phyloP scores from a whole-genome alignment of 2,329 filamentous ascomycete genomes.

The Colletotrichum destructivum region DNA sequence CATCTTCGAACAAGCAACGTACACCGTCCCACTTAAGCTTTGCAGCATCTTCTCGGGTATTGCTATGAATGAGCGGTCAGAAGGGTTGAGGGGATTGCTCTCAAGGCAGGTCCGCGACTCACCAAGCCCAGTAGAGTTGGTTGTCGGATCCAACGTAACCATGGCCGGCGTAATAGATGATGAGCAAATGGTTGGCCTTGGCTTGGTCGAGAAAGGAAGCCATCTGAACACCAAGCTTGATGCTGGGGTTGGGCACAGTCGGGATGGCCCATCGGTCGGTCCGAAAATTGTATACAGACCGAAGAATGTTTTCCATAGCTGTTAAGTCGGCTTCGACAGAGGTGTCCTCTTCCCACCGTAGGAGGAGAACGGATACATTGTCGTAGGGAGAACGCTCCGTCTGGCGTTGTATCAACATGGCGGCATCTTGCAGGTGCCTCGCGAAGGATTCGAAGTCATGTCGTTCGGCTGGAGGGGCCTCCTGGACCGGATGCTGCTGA shows the following conservation, averaged over 20 bases:
- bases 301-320: constrained; percentile 70
- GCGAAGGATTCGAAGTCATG: constrained; percentile 78
- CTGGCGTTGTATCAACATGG: constrained; percentile 77
- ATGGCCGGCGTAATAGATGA: constrained; percentile 76
- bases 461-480: constrained; percentile 62
- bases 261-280: constrained; percentile 75
- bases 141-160: constrained; percentile 72
- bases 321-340: constrained; percentile 68
- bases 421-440: constrained; percentile 77
- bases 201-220: constrained; percentile 72
- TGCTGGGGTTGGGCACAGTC: constrained; percentile 70
- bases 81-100: constrained; percentile 33
- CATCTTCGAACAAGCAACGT: constrained; percentile 73
- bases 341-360: constrained; percentile 75
- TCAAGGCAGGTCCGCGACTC: constrained; percentile 53
- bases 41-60: constrained; percentile 69
- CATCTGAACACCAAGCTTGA: constrained; percentile 74
- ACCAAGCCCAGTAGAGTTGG: constrained; percentile 78
- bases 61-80: constrained; percentile 63
- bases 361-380: constrained; percentile 71
- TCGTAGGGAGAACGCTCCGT: constrained; percentile 71
- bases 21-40: constrained; percentile 77
- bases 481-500: constrained; percentile 56
- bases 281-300: constrained; percentile 72
- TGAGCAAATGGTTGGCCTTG: constrained; percentile 71